Base-by-base conservation (phyloP, 768 basidiomycete genomes). In the Leccinellum rugosiceps region DNA sequence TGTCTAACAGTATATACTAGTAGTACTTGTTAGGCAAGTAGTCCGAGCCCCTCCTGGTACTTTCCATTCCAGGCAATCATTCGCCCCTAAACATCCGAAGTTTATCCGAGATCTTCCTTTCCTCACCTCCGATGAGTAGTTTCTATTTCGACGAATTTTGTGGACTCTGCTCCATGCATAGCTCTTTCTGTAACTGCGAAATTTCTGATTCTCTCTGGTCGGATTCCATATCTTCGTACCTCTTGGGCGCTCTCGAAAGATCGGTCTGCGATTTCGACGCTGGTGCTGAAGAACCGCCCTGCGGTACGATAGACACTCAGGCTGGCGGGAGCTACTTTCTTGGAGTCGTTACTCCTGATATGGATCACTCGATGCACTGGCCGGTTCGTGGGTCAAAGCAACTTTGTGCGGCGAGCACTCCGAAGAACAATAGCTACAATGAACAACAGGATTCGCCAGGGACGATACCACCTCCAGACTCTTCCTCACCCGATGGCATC, bases 401-500 rank as follows among this genome's bases (percentile, higher is more conserved):
- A 23, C 45, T 46, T 4, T 32, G 21, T 31, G 25, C 51, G 11
- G 48, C 46, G 32, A 54, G 35, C 19, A 58, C 55, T 32, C 53
- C 58, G 51, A 63, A 45, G 41, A 26, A 65, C 50, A 45, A 38
- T 52, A n/a, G 1, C 25, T 6, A 49, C n/a, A 25, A 7, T 44
- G 50, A 55, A 28, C 28, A 25, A 35, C 58, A 56, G 50, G 47
- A 50, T n/a, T 57, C 59, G 0, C 59, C 63, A 10, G 23, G 23
- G n/a, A 8, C 48, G 43, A 43, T 23, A 0, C 56, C 34, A 14
- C 67, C 68, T 56, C 65, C 68, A 19, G 57, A 58, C 6, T 69
- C 67, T 11, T 68, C 68, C 23, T 69, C 65, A 3, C 63, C 65
- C 43, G 25, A 57, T 14, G 13, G 43, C 6, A 23, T 57, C n/a